These are phyloP conservation scores for Penicillium sp. DNA, from an alignment of 2,329 filamentous ascomycete genomes.

Conservation along the genomic window DNA sequence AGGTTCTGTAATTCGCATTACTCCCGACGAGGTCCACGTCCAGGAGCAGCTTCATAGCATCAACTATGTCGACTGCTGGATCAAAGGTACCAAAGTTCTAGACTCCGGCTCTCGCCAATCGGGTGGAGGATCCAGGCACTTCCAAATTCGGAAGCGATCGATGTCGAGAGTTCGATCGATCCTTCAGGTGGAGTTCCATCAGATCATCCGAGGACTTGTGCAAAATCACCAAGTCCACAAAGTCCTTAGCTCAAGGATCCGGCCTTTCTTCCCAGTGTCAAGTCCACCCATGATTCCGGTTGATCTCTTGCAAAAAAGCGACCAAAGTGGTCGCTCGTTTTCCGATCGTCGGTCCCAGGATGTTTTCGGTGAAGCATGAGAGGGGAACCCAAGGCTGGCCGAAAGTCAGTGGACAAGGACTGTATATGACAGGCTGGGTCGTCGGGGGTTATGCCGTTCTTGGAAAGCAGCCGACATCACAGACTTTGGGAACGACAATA, in stretches of 20 bases:
- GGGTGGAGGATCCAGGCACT: not conserved
- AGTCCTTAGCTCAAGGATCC: constrained; percentile 5
- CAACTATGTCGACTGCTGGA: constrained; percentile 13
- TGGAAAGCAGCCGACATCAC: not conserved
- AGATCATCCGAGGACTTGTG: constrained; percentile 13
- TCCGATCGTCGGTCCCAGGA: not conserved
- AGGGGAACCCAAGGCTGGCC: not conserved
- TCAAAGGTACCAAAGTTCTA: constrained; percentile 13
- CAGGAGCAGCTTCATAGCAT: constrained; percentile 12
- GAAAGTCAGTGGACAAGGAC: not conserved
- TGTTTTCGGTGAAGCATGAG: not conserved
- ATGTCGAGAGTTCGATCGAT: constrained; percentile 15
- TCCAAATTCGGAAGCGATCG: constrained; percentile 14
- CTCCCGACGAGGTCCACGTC: constrained; percentile 21
- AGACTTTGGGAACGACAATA: constrained; percentile 13
- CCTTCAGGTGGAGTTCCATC: constrained; percentile 14
- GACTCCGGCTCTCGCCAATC: constrained; percentile 5
- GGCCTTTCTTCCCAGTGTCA: not conserved
- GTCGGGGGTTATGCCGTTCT: not conserved
- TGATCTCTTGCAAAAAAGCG: constrained; percentile 2
- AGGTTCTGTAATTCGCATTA: constrained; percentile 24
- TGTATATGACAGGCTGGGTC: not conserved
- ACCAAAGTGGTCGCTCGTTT: not conserved
- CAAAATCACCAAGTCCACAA: constrained; percentile 14
- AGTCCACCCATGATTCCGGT: not conserved